These are phyloP conservation scores for Linum usitatissimum DNA, from an alignment of 345 rosid species.

Conservation along the genomic window DNA sequence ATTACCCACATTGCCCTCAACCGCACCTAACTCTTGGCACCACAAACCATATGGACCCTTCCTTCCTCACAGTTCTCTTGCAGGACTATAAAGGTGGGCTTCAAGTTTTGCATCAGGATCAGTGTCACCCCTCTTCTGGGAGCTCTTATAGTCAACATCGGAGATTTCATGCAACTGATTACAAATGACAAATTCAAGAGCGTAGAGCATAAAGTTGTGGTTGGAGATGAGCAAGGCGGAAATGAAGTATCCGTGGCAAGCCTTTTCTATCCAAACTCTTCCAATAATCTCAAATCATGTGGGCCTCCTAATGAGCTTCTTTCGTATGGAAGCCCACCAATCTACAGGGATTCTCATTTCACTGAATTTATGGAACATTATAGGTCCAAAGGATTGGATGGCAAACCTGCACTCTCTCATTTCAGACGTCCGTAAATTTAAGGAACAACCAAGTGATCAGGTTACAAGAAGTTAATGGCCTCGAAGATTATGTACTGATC, in stretches of 20 bases:
- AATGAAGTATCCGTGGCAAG: conserved; percentile 28
- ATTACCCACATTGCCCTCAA: conserved; percentile 44
- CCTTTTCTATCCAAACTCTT: conserved; percentile 30
- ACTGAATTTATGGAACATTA: conserved; percentile 26
- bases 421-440: conserved; percentile 15
- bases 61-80: conserved; percentile 34
- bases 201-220: conserved; percentile 33
- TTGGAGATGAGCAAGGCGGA: conserved; percentile 8
- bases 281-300: conserved; percentile 18
- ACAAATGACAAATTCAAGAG: conserved; percentile 28
- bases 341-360: conserved; percentile 26
- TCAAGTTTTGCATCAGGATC: conserved; percentile 31
- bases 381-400: conserved; percentile 34
- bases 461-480: no score
- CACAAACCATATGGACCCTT: conserved; percentile 37
- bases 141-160: conserved; percentile 35
- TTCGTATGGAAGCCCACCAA: conserved; percentile 18
- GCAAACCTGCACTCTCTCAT: conserved; percentile 28
- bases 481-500: no score
- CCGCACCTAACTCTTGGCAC: conserved; percentile 38
- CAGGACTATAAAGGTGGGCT: conserved; percentile 41
- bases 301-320: conserved; percentile 36
- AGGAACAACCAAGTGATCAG: no score
- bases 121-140: conserved; percentile 28
- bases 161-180: conserved; percentile 34